Base-by-base conservation (phyloP, 768 basidiomycete species). In the Melanogaster broomeanus region DNA sequence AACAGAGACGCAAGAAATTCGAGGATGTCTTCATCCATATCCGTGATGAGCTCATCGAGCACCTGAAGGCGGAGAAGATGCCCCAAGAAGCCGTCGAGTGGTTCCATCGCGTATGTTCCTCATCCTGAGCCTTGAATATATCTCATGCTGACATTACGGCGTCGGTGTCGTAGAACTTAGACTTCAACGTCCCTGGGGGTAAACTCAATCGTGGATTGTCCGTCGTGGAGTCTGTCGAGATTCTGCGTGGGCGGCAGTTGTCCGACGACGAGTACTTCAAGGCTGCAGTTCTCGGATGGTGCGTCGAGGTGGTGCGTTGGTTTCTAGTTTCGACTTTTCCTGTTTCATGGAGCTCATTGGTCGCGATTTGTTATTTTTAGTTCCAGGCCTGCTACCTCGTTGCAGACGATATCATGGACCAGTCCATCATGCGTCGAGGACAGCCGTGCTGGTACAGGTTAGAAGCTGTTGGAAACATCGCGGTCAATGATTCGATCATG, bases 331-430 rank as follows among this genome's bases (percentile, higher is more conserved):
- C 41, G 39, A n/a, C n/a, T n/a, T 24, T 16, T 31, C 47, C 27
- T 34, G 18, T 41, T 4, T 38, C 1, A 15, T 9, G 22, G 37
- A 4, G 45, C 27, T 30, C 35, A 19, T 24, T 21, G 31, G 24
- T 13, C 3, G 25, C 19, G 13, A 13, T 41, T n/a, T 46, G 31
- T 51, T 31, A 34, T 16, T 16, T 16, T 40, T 15, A 96, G 93
- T 82, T 99, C 8, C 96, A 98, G 86, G 94, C 93, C 0, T 97
- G 88, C 73, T 98, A 98, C 86, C 84, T 98, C 50, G 93, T 97
- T 49, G 82, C 92, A 4, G 93, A 99, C 71, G 96, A 98, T 70
- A 94, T 98, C 62, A 99, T 99, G 97, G 96, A 99, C 66, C 69
- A 80, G 18, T 92, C 90, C 42, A 87, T 98, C 60, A 98, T 95